Evolutionary conservation across 176 grass and related monocot genomes (phyloP).

Genomic region (Cenchrus fungigraminus): DNA sequence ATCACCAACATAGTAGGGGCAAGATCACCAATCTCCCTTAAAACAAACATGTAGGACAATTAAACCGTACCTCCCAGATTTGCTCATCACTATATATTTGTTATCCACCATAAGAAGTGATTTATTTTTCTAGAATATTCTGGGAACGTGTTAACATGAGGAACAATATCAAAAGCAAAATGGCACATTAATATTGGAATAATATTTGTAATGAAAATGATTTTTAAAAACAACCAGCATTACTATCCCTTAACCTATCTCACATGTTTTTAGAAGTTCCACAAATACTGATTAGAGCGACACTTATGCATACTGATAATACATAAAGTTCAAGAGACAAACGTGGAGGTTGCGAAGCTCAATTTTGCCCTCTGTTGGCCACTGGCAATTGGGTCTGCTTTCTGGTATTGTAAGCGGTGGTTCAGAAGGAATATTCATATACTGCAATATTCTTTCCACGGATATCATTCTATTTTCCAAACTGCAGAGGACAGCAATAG

Average conservation of each 20-base stretch:
- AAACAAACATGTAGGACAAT: not conserved
- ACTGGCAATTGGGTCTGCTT: slow-evolving; percentile 17
- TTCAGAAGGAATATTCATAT: slow-evolving; percentile 47
- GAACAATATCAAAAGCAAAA: not conserved
- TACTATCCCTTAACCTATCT: not conserved
- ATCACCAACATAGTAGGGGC: no score
- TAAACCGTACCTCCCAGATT: slow-evolving; percentile 73
- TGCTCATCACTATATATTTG: slow-evolving; percentile 54
- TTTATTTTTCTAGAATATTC: not conserved
- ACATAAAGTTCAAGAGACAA: slow-evolving; percentile 18
- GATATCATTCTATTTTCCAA: slow-evolving; percentile 58
- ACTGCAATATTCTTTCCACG: slow-evolving; percentile 69
- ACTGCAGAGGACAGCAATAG: slow-evolving; percentile 29
- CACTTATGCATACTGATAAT: not conserved
- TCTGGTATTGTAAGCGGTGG: slow-evolving; percentile 40
- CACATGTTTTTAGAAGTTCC: not conserved
- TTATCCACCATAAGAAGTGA: no score
- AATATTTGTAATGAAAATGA: not conserved
- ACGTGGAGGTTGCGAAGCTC: slow-evolving; percentile 46
- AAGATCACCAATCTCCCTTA: no score
- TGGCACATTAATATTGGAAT: not conserved
- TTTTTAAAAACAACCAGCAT: not conserved
- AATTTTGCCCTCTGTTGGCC: slow-evolving; percentile 57
- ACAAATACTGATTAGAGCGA: not conserved
- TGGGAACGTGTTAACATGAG: not conserved